Evolutionary conservation across 2,329 filamentous ascomycete genomes (phyloP).

Genomic region (Neonectria faginata): DNA sequence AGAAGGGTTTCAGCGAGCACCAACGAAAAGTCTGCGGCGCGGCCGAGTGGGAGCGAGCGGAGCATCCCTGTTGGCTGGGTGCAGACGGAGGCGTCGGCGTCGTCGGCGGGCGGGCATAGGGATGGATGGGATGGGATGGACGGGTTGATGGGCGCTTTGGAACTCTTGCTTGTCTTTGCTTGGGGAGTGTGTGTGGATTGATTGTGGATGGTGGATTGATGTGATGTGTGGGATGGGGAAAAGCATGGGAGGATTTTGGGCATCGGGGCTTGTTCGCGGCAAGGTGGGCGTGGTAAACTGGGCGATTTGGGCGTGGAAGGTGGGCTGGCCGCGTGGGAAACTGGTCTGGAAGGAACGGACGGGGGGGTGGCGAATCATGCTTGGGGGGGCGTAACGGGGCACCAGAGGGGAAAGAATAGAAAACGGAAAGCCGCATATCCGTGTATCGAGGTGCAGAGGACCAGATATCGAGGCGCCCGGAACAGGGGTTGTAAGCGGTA

Average conservation of each 20-base stretch:
- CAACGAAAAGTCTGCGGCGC: conserved; percentile 41
- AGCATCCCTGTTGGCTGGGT: conserved; percentile 40
- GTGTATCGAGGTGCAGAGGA: conserved; percentile 38
- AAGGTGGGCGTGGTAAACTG: background rate
- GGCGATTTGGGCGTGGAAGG: conserved; percentile 30
- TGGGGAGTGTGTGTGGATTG: conserved; percentile 14
- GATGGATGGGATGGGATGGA: conserved; percentile 16
- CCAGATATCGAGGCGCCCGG: conserved; percentile 29
- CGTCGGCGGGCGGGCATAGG: conserved; percentile 35
- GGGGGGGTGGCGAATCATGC: conserved; percentile 5
- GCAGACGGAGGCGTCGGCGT: conserved; percentile 36
- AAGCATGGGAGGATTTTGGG: conserved; percentile 41
- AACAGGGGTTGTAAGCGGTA: conserved; percentile 24
- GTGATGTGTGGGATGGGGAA: conserved; percentile 39
- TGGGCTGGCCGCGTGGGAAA: conserved; percentile 42
- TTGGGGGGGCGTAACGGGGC: conserved; percentile 5
- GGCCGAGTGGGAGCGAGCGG: conserved; percentile 43
- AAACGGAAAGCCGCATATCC: conserved; percentile 32
- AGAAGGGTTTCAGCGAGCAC: conserved; percentile 26
- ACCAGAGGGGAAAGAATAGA: conserved; percentile 5
- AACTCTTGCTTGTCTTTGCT: background rate
- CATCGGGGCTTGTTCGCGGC: conserved; percentile 39
- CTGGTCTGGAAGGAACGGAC: conserved; percentile 31
- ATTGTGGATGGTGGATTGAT: conserved; percentile 11
- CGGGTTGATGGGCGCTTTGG: conserved; percentile 14